These are phyloP conservation scores for Arthrinium phaeospermum DNA, from an alignment of 2,329 filamentous ascomycete species.

Conservation along the genomic window DNA sequence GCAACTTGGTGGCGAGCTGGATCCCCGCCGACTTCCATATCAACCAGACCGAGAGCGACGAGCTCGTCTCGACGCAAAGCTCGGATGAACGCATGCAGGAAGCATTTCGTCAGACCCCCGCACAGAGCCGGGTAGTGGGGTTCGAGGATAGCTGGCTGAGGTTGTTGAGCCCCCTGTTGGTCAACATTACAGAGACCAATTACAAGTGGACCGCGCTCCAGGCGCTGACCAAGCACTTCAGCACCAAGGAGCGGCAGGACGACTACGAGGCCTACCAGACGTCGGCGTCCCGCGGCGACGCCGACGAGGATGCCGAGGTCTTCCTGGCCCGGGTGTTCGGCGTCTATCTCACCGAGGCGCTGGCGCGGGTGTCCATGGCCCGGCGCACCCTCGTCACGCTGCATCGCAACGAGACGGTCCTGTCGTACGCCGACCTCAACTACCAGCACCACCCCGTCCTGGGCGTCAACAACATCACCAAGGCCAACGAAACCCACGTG, in stretches of 20 bases:
- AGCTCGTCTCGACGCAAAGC: not conserved
- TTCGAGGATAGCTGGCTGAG: not conserved
- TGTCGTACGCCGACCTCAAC: not conserved
- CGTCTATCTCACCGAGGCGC: not conserved
- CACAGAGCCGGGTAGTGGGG: not conserved
- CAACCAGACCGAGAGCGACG: not conserved
- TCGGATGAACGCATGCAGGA: not conserved
- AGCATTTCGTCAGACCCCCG: not conserved
- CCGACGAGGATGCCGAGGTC: not conserved
- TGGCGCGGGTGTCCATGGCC: not conserved
- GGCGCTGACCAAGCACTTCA: not conserved
- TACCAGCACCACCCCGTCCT: not conserved
- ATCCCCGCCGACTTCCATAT: not conserved
- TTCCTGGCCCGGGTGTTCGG: not conserved
- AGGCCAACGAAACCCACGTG: not conserved
- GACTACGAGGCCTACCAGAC: not conserved
- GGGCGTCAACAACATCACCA: not conserved
- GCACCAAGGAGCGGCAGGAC: too few relatives aligned
- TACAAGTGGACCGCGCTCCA: not conserved
- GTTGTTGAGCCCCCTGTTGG: not conserved
- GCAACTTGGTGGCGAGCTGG: slow-evolving; percentile 1
- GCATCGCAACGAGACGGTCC: not conserved
- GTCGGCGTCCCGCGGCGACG: not conserved
- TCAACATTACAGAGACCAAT: not conserved
- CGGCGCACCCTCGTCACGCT: not conserved